Conservation (phyloP, 2,329 filamentous ascomycete genomes). For the Dothistroma pini region DNA sequence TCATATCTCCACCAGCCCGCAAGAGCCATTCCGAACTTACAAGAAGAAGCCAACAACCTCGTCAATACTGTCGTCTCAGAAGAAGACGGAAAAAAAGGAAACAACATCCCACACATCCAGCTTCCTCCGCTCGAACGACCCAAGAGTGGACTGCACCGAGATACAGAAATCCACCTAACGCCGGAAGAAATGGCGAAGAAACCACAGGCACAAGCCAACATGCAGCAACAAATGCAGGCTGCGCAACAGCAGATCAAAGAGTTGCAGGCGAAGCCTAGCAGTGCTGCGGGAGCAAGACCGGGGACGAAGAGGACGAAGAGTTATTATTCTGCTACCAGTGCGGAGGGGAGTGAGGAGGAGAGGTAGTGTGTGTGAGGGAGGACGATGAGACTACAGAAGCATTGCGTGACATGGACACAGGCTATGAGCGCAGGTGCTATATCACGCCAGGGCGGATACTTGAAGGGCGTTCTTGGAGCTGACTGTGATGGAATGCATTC, state of each 20-base stretch:
- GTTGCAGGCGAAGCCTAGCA: constrained; percentile 8
- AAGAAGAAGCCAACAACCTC: constrained; percentile 44
- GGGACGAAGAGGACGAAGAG: constrained; percentile 1
- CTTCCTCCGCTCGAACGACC: constrained; percentile 15
- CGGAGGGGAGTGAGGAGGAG: not conserved
- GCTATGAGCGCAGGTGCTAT: not conserved
- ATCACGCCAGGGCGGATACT: not conserved
- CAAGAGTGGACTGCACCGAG: constrained; percentile 14
- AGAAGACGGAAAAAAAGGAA: constrained; percentile 13
- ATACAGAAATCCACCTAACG: constrained; percentile 28
- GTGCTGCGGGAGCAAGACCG: constrained; percentile 1
- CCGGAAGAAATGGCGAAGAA: constrained; percentile 30
- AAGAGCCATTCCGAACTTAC: constrained; percentile 43
- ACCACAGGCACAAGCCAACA: constrained; percentile 15
- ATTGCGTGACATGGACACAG: not conserved
- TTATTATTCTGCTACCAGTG: not conserved
- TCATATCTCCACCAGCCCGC: constrained; percentile 56
- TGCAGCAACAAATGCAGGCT: constrained; percentile 17
- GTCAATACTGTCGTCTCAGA: constrained; percentile 36
- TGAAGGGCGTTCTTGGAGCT: not conserved
- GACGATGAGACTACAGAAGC: not conserved
- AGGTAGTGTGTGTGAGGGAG: not conserved
- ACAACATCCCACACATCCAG: not conserved
- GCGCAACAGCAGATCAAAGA: constrained; percentile 21
- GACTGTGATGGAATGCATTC: not conserved